phyloP scores from a whole-genome alignment of 495 filamentous ascomycete species.

The Penicillium alfredii region DNA sequence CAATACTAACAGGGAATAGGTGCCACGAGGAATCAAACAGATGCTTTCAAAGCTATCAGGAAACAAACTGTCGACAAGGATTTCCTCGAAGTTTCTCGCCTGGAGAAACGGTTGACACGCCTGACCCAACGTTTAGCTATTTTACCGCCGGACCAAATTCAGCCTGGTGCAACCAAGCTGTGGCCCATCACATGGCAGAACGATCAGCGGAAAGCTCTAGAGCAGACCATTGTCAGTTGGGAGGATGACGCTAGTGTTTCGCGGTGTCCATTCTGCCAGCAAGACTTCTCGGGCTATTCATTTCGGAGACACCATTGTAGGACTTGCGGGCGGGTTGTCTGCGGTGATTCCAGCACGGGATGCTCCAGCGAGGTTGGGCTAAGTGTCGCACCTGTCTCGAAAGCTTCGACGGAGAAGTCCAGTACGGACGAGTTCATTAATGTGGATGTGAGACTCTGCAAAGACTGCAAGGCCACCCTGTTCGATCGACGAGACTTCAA shows the following conservation, averaged over 20 bases:
- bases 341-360: slow-evolving; percentile 72
- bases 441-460: slow-evolving; percentile 85
- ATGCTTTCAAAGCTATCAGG: slow-evolving; percentile 59
- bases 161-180: slow-evolving; percentile 40
- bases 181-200: slow-evolving; percentile 57
- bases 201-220: slow-evolving; percentile 66
- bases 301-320: slow-evolving; percentile 92
- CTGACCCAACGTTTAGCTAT: slow-evolving; percentile 77
- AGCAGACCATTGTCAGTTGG: slow-evolving; percentile 92
- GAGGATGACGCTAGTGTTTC: slow-evolving; percentile 80
- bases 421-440: slow-evolving; percentile 46
- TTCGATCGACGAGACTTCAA: slow-evolving; percentile 82
- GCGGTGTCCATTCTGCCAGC: slow-evolving; percentile 87
- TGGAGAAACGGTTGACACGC: slow-evolving; percentile 89
- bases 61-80: slow-evolving; percentile 75
- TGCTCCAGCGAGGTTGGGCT: slow-evolving; percentile 83
- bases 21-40: slow-evolving; percentile 61
- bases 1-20: slow-evolving; percentile 31
- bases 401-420: slow-evolving; percentile 56
- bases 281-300: slow-evolving; percentile 84
- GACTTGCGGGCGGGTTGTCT: slow-evolving; percentile 87
- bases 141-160: slow-evolving; percentile 55
- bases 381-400: slow-evolving; percentile 62
- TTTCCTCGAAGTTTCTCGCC: slow-evolving; percentile 74
- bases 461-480: slow-evolving; percentile 76